phyloP scores from a whole-genome alignment of 2,329 filamentous ascomycete species.

The Aureobasidium sp. region DNA sequence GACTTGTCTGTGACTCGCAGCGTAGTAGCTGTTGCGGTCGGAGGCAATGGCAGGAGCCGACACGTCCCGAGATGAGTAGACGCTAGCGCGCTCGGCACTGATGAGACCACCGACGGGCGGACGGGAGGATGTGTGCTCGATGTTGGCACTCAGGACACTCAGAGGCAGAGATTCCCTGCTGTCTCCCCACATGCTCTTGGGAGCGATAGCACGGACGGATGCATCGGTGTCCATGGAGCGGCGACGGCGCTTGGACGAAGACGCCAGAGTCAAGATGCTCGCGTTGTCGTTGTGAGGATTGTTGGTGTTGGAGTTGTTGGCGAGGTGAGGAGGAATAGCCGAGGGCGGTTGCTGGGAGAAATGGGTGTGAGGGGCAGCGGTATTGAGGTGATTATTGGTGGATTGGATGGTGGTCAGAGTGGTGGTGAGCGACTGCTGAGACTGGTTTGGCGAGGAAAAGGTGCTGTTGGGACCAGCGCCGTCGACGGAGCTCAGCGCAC shows the following conservation, averaged over 20 bases:
- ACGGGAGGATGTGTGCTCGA: constrained; percentile 43
- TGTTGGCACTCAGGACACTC: constrained; percentile 67
- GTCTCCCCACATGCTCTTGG: constrained; percentile 73
- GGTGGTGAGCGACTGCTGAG: constrained; percentile 71
- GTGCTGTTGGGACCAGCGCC: constrained; percentile 62
- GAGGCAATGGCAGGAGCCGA: constrained; percentile 56
- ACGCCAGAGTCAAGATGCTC: constrained; percentile 76
- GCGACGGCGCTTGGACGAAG: constrained; percentile 71
- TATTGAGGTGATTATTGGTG: constrained; percentile 38
- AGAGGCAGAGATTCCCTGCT: constrained; percentile 73
- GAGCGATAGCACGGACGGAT: constrained; percentile 75
- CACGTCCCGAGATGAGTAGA: constrained; percentile 51
- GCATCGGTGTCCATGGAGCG: constrained; percentile 81
- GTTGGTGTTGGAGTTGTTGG: constrained; percentile 39
- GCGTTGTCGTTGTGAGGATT: constrained; percentile 61
- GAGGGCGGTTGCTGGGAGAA: constrained; percentile 17
- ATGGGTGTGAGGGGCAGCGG: constrained; percentile 22
- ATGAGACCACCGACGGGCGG: constrained; percentile 49
- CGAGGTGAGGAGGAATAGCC: constrained; percentile 8
- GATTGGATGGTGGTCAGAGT: constrained; percentile 84
- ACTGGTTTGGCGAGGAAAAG: constrained; percentile 76
- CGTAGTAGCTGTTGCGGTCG: constrained; percentile 77
- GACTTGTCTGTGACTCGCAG: constrained; percentile 44
- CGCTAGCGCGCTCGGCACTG: constrained; percentile 63
- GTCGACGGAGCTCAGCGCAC: constrained; percentile 51